phyloP scores from a whole-genome alignment of 176 grass and related monocot genomes.

The Carex kokanica region DNA sequence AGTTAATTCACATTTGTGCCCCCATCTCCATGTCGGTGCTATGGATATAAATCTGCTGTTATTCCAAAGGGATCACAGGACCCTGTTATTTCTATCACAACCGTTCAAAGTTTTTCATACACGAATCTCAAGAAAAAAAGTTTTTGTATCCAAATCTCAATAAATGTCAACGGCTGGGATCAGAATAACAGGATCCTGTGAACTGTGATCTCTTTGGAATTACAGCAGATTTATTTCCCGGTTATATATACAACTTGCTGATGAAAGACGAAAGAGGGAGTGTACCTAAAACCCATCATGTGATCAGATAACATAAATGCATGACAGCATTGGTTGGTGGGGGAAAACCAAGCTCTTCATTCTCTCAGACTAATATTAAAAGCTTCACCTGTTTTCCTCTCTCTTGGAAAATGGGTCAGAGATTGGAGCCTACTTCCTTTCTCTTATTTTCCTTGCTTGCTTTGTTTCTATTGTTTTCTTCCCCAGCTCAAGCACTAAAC shows the following conservation, averaged over 20 bases:
- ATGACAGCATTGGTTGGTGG: constrained; percentile 8
- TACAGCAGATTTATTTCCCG: background rate
- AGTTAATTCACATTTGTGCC: background rate
- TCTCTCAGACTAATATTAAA: constrained; percentile 1
- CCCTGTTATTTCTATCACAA: too few relatives aligned
- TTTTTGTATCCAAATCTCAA: too few relatives aligned
- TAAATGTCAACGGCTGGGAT: too few relatives aligned
- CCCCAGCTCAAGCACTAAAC: constrained; percentile 52
- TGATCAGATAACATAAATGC: constrained; percentile 10
- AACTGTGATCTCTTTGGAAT: too few relatives aligned
- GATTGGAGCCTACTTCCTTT: background rate
- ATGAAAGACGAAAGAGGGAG: background rate
- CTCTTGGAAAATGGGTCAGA: constrained; percentile 7
- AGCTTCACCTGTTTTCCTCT: background rate
- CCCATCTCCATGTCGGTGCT: background rate
- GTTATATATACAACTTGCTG: background rate
- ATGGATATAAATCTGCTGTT: too few relatives aligned
- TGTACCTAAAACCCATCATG: constrained; percentile 4
- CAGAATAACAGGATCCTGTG: too few relatives aligned
- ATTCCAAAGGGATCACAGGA: too few relatives aligned
- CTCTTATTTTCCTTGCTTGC: constrained; percentile 12
- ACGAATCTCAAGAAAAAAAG: too few relatives aligned
- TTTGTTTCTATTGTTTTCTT: background rate
- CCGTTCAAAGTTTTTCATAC: too few relatives aligned
- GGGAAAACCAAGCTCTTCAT: constrained; percentile 2